Base-by-base conservation (phyloP, 345 rosid species). In the Lepidium aucheri region DNA sequence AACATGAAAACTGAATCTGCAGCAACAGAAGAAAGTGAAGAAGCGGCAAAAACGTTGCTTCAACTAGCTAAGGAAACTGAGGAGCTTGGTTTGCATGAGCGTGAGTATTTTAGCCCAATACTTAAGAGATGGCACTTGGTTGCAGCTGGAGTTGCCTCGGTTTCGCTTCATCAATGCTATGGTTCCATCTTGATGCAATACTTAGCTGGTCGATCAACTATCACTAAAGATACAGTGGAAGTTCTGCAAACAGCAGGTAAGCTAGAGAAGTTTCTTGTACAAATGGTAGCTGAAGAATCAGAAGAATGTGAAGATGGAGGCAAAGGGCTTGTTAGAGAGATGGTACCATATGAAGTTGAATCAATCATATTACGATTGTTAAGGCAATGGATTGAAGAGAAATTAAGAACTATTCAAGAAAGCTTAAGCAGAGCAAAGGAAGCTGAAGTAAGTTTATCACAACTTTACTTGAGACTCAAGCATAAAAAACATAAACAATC, bases 251-350 rank as follows among this genome's bases (percentile, higher is more conserved):
- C 81, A 28, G 94, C 98, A 2, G 92, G 82, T 34, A 84, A 78
- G 79, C 85, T 93, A 1, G 98, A 93, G 66, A 93, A 90, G 45
- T 61, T 81, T 56, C 75, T 90, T 60, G 89, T 85, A 36, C 94
- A 90, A 60, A 85, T 90, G 91, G 86, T 88, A 60, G 96, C 83
- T 16, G 90, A 90, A 67, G 94, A 93, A 44, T 76, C 96, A 6
- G 86, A 52, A 14, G 98, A 88, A n/a, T 79, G 86, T 45, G 95
- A 93, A 56, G 97, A 88, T 65, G 98, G 98, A 42, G 98, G 97
- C 14, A 88, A 84, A 65, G 73, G 75, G 2, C 83, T 90, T 15
- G 85, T 93, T 7, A 72, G 87, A 69, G 88, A 93, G 75, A 93
- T 93, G 97, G 69, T 72, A 10, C 98, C 96, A 0, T 93, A 84